Evolutionary conservation across 2,329 filamentous ascomycete genomes (phyloP).

Genomic region (Phialemoniopsis sp.): DNA sequence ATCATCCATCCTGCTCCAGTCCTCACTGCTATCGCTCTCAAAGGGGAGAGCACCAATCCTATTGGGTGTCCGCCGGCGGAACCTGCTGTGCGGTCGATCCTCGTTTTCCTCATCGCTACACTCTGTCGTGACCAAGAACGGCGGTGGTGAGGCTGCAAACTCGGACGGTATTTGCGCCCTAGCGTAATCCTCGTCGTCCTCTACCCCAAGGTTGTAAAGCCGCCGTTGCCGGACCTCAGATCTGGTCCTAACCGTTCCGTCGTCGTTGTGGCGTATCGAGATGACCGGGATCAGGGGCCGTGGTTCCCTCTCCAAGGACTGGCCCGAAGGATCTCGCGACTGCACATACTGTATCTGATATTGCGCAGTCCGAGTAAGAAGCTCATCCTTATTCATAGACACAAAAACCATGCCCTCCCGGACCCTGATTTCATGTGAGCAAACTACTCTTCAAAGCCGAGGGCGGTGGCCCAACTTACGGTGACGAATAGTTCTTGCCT

Average conservation of each 20-base stretch:
- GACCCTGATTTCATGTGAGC: conserved; percentile 52
- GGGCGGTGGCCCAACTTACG: no score
- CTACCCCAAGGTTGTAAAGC: conserved; percentile 35
- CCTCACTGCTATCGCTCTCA: conserved; percentile 39
- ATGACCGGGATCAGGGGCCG: conserved; percentile 30
- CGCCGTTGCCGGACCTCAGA: conserved; percentile 38
- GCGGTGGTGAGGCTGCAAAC: conserved; percentile 41
- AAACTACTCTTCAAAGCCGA: no score
- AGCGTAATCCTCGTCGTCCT: conserved; percentile 39
- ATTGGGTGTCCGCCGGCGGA: conserved; percentile 39
- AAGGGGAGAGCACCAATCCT: conserved; percentile 52
- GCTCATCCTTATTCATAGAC: conserved; percentile 76
- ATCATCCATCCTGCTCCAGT: conserved; percentile 12
- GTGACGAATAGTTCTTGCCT: conserved; percentile 74
- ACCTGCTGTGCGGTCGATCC: not conserved
- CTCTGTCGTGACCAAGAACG: conserved; percentile 53
- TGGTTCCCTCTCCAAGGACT: conserved; percentile 9
- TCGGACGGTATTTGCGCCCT: conserved; percentile 54
- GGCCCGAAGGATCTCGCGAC: conserved; percentile 15
- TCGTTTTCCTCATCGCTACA: conserved; percentile 57
- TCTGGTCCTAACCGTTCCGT: conserved; percentile 42
- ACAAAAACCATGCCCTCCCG: conserved; percentile 92
- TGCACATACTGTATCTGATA: conserved; percentile 67
- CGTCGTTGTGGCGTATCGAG: conserved; percentile 48
- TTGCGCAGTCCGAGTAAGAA: conserved; percentile 66